Percentiles rank a stretch among this genome's conserved stretches.
These are phyloP conservation scores for Cutaneotrichosporon sp. DNA, from an alignment of 1,284 basidiomycete genomes.

Conservation along the genomic window DNA sequence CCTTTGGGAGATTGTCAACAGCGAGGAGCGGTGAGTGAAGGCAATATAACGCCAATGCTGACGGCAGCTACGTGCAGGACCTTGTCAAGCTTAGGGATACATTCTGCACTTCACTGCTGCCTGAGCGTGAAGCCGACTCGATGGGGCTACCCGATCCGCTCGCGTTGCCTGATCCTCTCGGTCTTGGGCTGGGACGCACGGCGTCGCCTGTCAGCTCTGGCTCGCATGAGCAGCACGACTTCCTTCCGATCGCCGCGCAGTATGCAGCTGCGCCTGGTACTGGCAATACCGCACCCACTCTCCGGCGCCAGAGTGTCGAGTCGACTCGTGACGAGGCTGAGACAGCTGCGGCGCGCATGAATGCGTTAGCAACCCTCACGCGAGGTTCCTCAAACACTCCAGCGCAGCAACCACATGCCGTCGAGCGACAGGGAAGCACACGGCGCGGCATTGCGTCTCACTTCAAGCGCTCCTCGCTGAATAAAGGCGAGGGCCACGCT, in stretches of 20 bases:
- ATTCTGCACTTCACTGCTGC: constrained; percentile 83
- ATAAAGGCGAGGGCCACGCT: constrained; percentile 1
- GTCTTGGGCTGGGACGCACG: constrained; percentile 21
- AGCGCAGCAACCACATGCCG: background rate
- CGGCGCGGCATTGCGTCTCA: background rate
- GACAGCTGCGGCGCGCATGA: constrained; percentile 21
- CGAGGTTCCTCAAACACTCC: constrained; percentile 12
- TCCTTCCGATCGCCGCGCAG: constrained; percentile 82
- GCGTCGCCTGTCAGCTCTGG: constrained; percentile 7
- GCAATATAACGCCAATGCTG: background rate
- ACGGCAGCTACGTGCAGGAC: constrained; percentile 77
- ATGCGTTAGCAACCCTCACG: constrained; percentile 36
- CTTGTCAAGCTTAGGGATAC: constrained; percentile 85
- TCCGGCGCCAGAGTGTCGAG: constrained; percentile 11
- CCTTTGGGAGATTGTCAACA: constrained; percentile 94
- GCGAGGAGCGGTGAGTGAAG: constrained; percentile 76
- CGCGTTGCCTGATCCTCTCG: too few relatives aligned
- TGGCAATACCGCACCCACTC: too few relatives aligned
- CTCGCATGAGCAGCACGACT: constrained; percentile 13
- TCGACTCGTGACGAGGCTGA: constrained; percentile 1
- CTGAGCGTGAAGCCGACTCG: constrained; percentile 56
- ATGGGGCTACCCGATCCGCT: constrained; percentile 48
- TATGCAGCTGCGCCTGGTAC: constrained; percentile 49
- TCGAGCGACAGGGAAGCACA: too few relatives aligned
- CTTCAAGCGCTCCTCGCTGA: background rate